Base-by-base conservation (phyloP, 345 rosid genomes). In the Orychophragmus violaceus region DNA sequence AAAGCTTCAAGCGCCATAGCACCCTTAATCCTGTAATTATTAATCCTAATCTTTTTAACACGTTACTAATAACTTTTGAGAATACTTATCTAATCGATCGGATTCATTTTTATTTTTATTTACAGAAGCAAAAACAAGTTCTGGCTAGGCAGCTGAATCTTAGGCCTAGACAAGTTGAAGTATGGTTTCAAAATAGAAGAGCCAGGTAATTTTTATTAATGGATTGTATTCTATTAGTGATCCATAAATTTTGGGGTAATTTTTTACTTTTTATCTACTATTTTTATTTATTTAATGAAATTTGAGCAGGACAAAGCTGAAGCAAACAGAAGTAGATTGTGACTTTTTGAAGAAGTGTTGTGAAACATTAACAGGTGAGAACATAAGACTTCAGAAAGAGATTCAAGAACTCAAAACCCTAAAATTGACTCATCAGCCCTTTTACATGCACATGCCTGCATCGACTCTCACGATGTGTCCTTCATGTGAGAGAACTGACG, bases 111-210 rank as follows among this genome's bases (percentile, higher is more conserved):
- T 13, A 0, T 16, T 49, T 41, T 57, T 55, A 11, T 23, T 36
- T 1, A 66, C 84, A 92, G 99, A 90, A 90, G 76, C 95, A 86
- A 76, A 93, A 93, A 76, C 94, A 82, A 67, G 92, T 85, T 63
- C 72, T 93, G 36, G 99, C 99, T 17, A 83, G 87, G 68, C 94
- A 93, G 74, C 74, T 93, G 69, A 88, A 79, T 79, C 84, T 93
- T 58, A 83, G 90, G 60, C 87, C 99, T 11, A 83, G 99, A 65
- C 97, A 93, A 68, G 96, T 93, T 10, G 99, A 93, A 82, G 99
- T 93, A 7, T 93, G 99, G 99, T 93, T 93, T 75, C 99, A 93
- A 68, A 93, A 93, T 74, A 84, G 99, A 44, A 85, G 99, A 84
- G 99, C 97, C 72, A 90, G 99, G 99, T 90, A 79, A 72, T 4